phyloP scores from a whole-genome alignment of 116 monocot species.

The Dioscorea cayenensis region DNA sequence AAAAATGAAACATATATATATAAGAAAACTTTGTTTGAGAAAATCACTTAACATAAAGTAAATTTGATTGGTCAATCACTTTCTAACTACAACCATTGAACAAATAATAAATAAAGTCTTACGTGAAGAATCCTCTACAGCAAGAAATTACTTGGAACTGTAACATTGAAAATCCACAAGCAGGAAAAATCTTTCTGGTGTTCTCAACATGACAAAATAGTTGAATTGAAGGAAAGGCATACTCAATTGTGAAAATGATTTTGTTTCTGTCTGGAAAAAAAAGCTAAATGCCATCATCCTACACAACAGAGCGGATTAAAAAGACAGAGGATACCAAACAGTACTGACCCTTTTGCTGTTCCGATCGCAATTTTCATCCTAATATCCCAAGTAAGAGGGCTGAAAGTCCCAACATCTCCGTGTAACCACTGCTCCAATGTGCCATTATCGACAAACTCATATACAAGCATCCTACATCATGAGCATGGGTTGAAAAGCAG shows the following conservation, averaged over 20 bases:
- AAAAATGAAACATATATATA: not conserved
- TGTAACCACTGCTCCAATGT: constrained; percentile 91
- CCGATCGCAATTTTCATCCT: constrained; percentile 84
- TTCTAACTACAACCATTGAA: not conserved
- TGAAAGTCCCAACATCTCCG: constrained; percentile 47
- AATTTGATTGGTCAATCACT: no score
- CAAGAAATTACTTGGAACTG: no score
- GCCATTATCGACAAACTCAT: constrained; percentile 83
- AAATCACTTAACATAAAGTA: not conserved
- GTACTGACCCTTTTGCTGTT: constrained; percentile 82
- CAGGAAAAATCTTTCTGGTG: not conserved
- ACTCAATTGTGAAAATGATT: not conserved
- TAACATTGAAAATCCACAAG: not conserved
- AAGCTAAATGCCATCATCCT: no score
- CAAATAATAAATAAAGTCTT: no score
- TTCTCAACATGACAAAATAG: not conserved
- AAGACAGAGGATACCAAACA: not conserved
- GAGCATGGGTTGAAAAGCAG: not conserved
- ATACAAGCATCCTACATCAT: constrained; percentile 75
- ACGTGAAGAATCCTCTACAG: no score
- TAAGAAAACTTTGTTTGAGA: not conserved
- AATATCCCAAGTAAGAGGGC: constrained; percentile 72
- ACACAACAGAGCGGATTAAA: not conserved
- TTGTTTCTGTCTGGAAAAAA: not conserved
- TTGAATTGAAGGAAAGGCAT: not conserved